Base-by-base conservation (phyloP, 2,329 filamentous ascomycete species). In the Lithohypha guttulata region DNA sequence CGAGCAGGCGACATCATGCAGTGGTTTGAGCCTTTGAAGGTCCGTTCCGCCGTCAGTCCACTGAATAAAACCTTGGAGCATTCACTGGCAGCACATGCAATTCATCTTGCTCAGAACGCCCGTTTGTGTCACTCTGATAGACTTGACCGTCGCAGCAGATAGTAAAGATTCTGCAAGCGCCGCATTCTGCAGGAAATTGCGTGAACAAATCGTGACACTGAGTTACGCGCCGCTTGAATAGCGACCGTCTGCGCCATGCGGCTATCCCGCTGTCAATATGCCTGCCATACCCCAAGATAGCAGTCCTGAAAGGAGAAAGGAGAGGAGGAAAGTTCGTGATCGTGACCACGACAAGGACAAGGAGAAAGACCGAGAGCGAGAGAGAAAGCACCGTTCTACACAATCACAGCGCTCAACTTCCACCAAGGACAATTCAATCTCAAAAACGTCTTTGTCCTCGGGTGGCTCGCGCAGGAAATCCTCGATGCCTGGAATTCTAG, bases 401-500 rank as follows among this genome's bases (percentile, higher is more conserved):
- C 22, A 34, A 13, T 42, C 49, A 4, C 45, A 44, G 29, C 49
- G 49, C 28, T 49, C 44, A 34, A 14, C 34, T 17, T 42, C 49
- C 4, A 45, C 44, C 3, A 49, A 45, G 34, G 45, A 50, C 28
- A 51, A 45, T 41, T 40, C 47, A 18, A 39, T 41, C 13, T 49
- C 49, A 5, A 46, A 42, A 43, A 45, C 51, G 23, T 53, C 51
- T n/a, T 41, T 49, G 21, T 48, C 49, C 17, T 51, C 53, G n/a
- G 44, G 46, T 18, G 39, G 49, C 20, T 40, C 47, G 13, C 53
- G 49, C 37, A 45, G 53, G 37, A 50, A 51, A 40, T 46, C 50
- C 18, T 57, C 55, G 2, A 51, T 57, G 49, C 53, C 53, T 34
- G 41, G 46, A 9, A 25, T 35, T 26, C 40, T 45, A 33, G 35